Percentiles rank a stretch among this genome's conserved stretches.
These are phyloP conservation scores for Phlebiopsis flavidoalba DNA, from an alignment of 768 basidiomycete species.

Conservation along the genomic window DNA sequence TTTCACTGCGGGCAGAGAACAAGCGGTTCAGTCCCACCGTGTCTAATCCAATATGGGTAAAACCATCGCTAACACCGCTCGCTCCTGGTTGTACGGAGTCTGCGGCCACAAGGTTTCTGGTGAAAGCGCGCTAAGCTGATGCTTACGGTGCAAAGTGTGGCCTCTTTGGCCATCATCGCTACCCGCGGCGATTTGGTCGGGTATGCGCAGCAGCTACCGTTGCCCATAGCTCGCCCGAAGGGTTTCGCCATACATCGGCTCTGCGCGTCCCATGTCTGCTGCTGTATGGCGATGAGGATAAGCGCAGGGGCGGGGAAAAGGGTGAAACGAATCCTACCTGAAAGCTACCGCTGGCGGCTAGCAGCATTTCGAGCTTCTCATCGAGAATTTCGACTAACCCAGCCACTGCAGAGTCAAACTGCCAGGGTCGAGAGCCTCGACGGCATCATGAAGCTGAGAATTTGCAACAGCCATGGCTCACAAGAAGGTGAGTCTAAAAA, in stretches of 20 bases:
- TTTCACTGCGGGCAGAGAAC: slow-evolving; percentile 36
- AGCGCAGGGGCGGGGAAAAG: neutral
- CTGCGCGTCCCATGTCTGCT: slow-evolving; percentile 28
- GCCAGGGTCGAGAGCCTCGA: slow-evolving; percentile 33
- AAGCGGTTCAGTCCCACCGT: neutral
- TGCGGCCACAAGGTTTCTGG: slow-evolving; percentile 82
- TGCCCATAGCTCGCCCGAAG: slow-evolving; percentile 55
- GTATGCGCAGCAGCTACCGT: slow-evolving; percentile 16
- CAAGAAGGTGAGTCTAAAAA: neutral
- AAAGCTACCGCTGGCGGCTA: slow-evolving; percentile 39
- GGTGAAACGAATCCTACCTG: slow-evolving; percentile 5
- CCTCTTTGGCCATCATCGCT: slow-evolving; percentile 15
- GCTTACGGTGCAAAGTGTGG: slow-evolving; percentile 17
- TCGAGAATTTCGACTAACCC: slow-evolving; percentile 39
- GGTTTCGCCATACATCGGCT: slow-evolving; percentile 49
- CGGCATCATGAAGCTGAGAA: slow-evolving; percentile 36
- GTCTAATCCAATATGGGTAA: neutral
- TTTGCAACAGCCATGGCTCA: slow-evolving; percentile 8
- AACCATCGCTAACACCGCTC: slow-evolving; percentile 57
- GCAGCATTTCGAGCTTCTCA: slow-evolving; percentile 37
- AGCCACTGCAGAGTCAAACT: neutral
- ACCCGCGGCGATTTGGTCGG: slow-evolving; percentile 39
- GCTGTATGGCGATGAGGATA: slow-evolving; percentile 20
- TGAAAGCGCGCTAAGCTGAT: slow-evolving; percentile 60
- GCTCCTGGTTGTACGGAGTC: slow-evolving; percentile 62